Conservation (phyloP, 2,329 filamentous ascomycete genomes). For the Lasiodiplodia hormozganensis region DNA sequence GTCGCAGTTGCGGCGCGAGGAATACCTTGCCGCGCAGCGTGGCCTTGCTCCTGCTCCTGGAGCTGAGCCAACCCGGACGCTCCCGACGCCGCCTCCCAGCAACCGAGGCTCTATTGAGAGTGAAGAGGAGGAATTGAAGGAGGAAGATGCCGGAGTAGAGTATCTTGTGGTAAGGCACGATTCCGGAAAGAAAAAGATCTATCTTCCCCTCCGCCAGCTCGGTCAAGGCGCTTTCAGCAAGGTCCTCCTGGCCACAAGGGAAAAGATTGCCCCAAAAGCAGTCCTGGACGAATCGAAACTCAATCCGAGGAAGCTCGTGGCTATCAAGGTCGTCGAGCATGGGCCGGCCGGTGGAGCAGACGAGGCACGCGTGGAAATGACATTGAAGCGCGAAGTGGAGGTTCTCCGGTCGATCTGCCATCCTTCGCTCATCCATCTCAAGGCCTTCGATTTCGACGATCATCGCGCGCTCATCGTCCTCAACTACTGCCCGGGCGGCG, state of each 20-base stretch:
- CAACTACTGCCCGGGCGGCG: slow-evolving; percentile 91
- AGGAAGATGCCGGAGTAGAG: slow-evolving; percentile 48
- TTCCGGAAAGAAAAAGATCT: slow-evolving; percentile 77
- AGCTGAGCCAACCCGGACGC: slow-evolving; percentile 34
- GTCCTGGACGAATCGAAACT: slow-evolving; percentile 57
- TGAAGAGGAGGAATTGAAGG: slow-evolving; percentile 57
- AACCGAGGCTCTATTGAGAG: slow-evolving; percentile 63
- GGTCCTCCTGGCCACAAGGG: slow-evolving; percentile 87
- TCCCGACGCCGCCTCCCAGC: slow-evolving; percentile 82
- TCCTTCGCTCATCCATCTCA: slow-evolving; percentile 87
- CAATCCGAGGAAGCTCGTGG: slow-evolving; percentile 82
- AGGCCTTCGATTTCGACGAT: slow-evolving; percentile 87
- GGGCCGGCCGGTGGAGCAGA: slow-evolving; percentile 92
- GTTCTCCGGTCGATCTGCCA: slow-evolving; percentile 89
- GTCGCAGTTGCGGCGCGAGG: slow-evolving; percentile 72
- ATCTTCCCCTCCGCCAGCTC: slow-evolving; percentile 79
- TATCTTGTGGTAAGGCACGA: slow-evolving; percentile 56
- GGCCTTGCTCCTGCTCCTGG: slow-evolving; percentile 60
- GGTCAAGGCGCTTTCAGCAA: slow-evolving; percentile 96
- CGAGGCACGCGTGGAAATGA: slow-evolving; percentile 91
- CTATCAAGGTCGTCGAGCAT: slow-evolving; percentile 94
- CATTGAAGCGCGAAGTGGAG: slow-evolving; percentile 91
- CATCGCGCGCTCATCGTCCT: slow-evolving; percentile 84
- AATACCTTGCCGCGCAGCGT: slow-evolving; percentile 78
- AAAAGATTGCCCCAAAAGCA: slow-evolving; percentile 58